These are phyloP conservation scores for Sugiyamaella chiloensis DNA, from an alignment of 805 yeast genomes.

Conservation along the genomic window DNA sequence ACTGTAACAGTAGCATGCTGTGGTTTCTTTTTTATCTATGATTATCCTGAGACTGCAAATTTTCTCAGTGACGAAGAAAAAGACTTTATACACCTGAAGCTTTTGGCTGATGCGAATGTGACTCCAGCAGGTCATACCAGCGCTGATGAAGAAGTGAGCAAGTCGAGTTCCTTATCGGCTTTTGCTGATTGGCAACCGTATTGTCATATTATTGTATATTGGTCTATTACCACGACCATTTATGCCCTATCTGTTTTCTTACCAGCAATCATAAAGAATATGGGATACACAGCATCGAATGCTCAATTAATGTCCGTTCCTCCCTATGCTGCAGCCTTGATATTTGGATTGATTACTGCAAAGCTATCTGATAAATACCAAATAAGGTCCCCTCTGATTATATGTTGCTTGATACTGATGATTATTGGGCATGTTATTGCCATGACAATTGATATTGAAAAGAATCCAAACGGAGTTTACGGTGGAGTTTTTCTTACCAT, in stretches of 20 bases:
- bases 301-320: constrained; percentile 47
- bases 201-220: background rate
- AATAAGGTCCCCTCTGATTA: constrained; percentile 30
- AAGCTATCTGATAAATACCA: constrained; percentile 34
- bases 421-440: constrained; percentile 41
- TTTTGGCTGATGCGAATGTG: constrained; percentile 24
- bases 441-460: constrained; percentile 42
- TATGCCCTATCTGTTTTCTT: constrained; percentile 36
- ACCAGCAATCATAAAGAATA: constrained; percentile 43
- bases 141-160: background rate
- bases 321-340: constrained; percentile 38
- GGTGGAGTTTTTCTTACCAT: constrained; percentile 58
- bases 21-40: constrained; percentile 40
- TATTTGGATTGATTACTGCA: constrained; percentile 25
- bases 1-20: constrained; percentile 38
- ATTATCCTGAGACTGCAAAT: constrained; percentile 54
- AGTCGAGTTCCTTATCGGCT: too few species aligned
- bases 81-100: constrained; percentile 48
- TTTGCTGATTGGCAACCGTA: constrained; percentile 16
- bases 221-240: background rate
- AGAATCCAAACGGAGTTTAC: constrained; percentile 42
- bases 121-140: background rate
- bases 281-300: constrained; percentile 40
- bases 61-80: constrained; percentile 44
- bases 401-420: constrained; percentile 28